Evolutionary conservation across 176 grass and related monocot species (phyloP).

Genomic region (Rhynchospora tenuis): DNA sequence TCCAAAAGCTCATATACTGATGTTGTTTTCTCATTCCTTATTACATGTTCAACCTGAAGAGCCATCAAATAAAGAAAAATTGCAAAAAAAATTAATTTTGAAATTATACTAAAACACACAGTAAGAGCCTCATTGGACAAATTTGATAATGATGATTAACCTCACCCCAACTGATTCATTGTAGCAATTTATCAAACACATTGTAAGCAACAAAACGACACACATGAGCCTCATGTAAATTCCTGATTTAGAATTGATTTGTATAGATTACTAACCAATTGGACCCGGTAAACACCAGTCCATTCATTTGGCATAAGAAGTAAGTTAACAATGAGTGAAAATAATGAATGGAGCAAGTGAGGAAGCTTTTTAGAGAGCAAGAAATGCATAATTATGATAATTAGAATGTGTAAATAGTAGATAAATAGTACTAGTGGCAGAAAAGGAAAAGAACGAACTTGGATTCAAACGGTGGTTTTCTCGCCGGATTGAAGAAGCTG

Average conservation of each 20-base stretch:
- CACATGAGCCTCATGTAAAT: background rate
- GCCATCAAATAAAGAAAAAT: background rate
- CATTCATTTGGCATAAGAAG: too few species aligned
- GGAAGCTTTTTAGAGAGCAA: too few species aligned
- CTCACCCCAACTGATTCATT: background rate
- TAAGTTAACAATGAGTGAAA: background rate
- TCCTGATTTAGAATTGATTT: background rate
- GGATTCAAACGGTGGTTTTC: conserved; percentile 22
- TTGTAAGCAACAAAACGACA: background rate
- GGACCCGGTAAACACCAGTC: too few species aligned
- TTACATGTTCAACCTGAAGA: conserved; percentile 46
- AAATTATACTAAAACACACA: background rate
- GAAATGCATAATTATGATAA: too few species aligned
- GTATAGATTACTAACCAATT: background rate
- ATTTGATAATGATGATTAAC: background rate
- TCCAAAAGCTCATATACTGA: conserved; percentile 39
- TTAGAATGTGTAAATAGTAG: too few species aligned
- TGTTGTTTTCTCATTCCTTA: conserved; percentile 40
- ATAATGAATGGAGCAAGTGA: background rate
- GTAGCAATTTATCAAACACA: background rate
- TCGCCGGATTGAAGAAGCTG: conserved; percentile 25
- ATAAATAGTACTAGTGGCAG: too few species aligned
- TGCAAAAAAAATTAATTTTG: background rate
- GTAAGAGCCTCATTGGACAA: background rate
- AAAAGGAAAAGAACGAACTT: background rate